Percentiles rank a stretch among this genome's conserved stretches.
These are phyloP conservation scores for Lactuca sativa DNA, from an alignment of 129 eudicot species.

Conservation along the genomic window DNA sequence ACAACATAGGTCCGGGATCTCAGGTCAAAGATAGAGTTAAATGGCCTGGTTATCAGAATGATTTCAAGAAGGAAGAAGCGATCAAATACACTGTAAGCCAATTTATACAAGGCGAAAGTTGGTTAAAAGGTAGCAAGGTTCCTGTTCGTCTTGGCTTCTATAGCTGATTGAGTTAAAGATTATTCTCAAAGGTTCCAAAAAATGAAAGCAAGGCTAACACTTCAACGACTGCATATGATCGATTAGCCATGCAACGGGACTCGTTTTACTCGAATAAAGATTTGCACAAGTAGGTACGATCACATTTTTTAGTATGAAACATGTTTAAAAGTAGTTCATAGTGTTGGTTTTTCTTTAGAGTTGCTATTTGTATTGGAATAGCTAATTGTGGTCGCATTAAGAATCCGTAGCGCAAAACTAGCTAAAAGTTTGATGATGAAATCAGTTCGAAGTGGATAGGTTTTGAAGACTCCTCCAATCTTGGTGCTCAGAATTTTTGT, in stretches of 20 bases:
- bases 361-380: neutral
- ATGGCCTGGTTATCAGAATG: slow-evolving; percentile 54
- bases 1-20: slow-evolving; percentile 59
- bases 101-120: slow-evolving; percentile 60
- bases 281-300: slow-evolving; percentile 1
- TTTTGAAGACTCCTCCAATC: no score
- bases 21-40: slow-evolving; percentile 47
- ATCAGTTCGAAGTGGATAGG: no score
- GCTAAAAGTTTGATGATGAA: no score
- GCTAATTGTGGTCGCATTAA: slow-evolving; percentile 13
- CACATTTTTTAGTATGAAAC: slow-evolving; percentile 1
- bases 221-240: neutral
- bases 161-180: slow-evolving; percentile 21
- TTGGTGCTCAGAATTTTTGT: no score
- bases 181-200: neutral
- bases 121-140: slow-evolving; percentile 44
- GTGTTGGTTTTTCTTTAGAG: slow-evolving; percentile 15
- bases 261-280: slow-evolving; percentile 8
- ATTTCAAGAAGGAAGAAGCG: slow-evolving; percentile 52
- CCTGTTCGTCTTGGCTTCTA: slow-evolving; percentile 46
- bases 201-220: no score
- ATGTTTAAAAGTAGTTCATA: slow-evolving; percentile 14
- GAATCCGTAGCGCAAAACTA: neutral
- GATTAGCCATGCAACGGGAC: neutral
- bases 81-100: slow-evolving; percentile 43